Evolutionary conservation across 768 basidiomycete species (phyloP), one percentile per base, ranked within the genome.

Genomic region (Suillus plorans): DNA sequence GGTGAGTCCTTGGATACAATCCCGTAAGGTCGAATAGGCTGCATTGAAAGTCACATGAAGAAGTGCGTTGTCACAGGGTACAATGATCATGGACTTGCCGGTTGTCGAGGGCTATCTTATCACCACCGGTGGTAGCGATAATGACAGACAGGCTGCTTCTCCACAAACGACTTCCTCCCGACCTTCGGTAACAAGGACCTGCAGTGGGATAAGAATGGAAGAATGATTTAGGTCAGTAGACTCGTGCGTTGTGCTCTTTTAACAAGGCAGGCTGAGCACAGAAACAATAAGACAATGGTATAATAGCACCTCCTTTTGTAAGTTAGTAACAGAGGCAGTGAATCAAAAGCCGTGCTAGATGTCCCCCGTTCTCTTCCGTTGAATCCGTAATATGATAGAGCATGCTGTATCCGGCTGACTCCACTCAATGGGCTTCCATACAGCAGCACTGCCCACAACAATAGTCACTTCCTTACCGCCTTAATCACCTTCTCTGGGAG

Each of bases 11-110:
- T 56, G n/a, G 9, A 14, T 34, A 63, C 5, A 18, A 41, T 37
- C 45, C 60, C 7, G 60, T 64, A 36, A 64, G 60, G 41, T 64
- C 60, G 8, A 25, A 25, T 31, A 47, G 50, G 50, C 50, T 28
- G 50, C 14, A 52, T 18, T 4, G 18, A 4, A 60, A 50, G 4
- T 42, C 25, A 14, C n/a, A 25, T 57, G n/a, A 37, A 37, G 14
- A 37, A 22, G 3, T 39, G 36, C 8, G 22, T 39, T 25, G 20
- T 16, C 14, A 16, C n/a, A 57, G 37, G 56, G 36, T 7, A 36
- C 3, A 20, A 28, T n/a, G 10, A n/a, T 28, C 25, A 18, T 52
- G 14, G 14, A 58, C 37, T 58, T 39, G 9, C 37, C 39, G 22
- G 56, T 39, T 25, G 37, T 58, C n/a, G 55, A 13, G 36, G n/a